Percentiles rank a stretch among this genome's conserved stretches.
Evolutionary conservation across 2,329 filamentous ascomycete species (phyloP).

Genomic region (Diplodia intermedia): DNA sequence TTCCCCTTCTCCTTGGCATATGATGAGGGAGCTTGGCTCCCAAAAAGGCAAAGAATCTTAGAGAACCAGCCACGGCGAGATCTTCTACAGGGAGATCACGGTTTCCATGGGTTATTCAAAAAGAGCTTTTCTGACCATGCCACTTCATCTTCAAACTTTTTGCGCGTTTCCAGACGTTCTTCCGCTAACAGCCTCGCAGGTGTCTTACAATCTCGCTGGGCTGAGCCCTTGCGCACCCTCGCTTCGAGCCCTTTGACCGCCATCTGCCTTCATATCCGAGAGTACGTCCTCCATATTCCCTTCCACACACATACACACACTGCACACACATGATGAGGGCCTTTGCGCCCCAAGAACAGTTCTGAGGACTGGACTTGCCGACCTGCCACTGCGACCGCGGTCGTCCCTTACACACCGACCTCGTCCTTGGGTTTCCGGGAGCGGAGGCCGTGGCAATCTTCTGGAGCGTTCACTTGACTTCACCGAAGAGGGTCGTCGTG

Average conservation of each 20-base stretch:
- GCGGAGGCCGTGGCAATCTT: not conserved
- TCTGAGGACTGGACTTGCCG: not conserved
- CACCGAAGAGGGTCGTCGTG: not conserved
- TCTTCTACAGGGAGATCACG: not conserved
- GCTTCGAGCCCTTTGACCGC: not conserved
- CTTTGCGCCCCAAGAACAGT: not conserved
- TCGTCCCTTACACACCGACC: not conserved
- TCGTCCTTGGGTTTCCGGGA: not conserved
- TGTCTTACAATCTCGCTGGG: not conserved
- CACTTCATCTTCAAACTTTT: not conserved
- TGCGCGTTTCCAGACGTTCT: not conserved
- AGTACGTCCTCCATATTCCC: not conserved
- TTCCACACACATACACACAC: not conserved
- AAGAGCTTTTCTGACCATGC: not conserved
- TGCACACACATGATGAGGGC: not conserved
- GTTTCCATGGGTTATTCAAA: not conserved
- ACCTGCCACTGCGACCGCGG: not conserved
- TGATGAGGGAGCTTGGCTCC: not conserved
- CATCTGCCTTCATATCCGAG: not conserved
- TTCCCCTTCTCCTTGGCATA: not conserved
- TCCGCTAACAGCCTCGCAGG: not conserved
- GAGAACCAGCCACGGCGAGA: not conserved
- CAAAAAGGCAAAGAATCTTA: not conserved
- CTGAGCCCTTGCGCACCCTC: no score
- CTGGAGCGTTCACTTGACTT: not conserved